Conservation (phyloP, 208 protist species). For the Acanthamoeba castellanii region DNA sequence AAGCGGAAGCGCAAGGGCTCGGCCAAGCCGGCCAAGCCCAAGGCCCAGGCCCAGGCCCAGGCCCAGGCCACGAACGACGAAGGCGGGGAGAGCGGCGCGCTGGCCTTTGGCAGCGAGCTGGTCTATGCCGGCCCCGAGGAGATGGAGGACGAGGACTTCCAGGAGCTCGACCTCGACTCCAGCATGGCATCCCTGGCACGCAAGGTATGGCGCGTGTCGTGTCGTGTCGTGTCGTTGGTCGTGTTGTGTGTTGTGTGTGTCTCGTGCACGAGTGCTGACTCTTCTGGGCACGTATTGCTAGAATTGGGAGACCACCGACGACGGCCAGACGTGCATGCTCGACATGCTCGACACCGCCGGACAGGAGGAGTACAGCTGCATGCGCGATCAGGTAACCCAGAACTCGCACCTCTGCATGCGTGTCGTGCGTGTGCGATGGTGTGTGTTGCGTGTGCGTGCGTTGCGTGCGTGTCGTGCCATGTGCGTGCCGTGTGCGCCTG, state of each 20-base stretch:
- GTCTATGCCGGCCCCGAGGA: neutral
- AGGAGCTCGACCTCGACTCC: constrained; percentile 27
- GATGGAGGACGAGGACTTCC: constrained; percentile 3
- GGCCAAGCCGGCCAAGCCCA: neutral
- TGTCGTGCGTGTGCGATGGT: too few relatives aligned
- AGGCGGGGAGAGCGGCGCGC: neutral
- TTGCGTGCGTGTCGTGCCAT: neutral
- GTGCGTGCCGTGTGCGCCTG: neutral
- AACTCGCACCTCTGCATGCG: neutral
- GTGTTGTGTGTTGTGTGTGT: too few relatives aligned
- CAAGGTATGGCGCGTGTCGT: neutral
- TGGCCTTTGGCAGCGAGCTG: constrained; percentile 13
- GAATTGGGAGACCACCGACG: constrained; percentile 48
- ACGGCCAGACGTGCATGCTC: constrained; percentile 79
- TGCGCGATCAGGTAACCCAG: constrained; percentile 83
- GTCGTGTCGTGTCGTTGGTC: too few relatives aligned
- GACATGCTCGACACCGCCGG: constrained; percentile 91
- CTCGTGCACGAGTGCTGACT: neutral
- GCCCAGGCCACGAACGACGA: neutral
- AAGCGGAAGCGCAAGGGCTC: neutral
- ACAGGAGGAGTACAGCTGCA: constrained; percentile 89
- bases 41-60: neutral
- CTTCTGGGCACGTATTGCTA: neutral
- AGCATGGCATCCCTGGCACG: constrained; percentile 17
- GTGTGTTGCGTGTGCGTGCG: too few relatives aligned